These are phyloP conservation scores for Ogataea dorogensis DNA, from an alignment of 805 yeast genomes.

Conservation along the genomic window DNA sequence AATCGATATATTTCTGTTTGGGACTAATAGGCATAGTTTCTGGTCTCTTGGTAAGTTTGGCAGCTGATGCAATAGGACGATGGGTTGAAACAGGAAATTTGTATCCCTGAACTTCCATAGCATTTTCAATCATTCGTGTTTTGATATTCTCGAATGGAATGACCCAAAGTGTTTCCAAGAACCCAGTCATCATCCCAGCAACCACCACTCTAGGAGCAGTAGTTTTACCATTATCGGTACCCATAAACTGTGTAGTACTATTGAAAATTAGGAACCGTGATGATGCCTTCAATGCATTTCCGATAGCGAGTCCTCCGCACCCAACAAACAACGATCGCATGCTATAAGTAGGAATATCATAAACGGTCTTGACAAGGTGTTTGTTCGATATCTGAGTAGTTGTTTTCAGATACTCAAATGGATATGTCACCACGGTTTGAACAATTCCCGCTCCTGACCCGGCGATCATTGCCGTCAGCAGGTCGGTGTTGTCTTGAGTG, in stretches of 20 bases:
- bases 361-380: conserved; percentile 32
- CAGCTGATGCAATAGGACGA: conserved; percentile 16
- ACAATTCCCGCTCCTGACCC: conserved; percentile 63
- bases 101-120: conserved; percentile 36
- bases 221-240: conserved; percentile 55
- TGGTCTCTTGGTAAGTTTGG: conserved; percentile 19
- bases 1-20: conserved; percentile 21
- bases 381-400: conserved; percentile 55
- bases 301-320: conserved; percentile 70
- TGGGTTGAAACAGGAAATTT: conserved; percentile 23
- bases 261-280: conserved; percentile 75
- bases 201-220: conserved; percentile 78
- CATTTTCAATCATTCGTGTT: conserved; percentile 74
- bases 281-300: conserved; percentile 69
- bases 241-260: conserved; percentile 66
- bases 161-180: conserved; percentile 75
- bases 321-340: conserved; percentile 49
- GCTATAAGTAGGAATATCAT: conserved; percentile 34
- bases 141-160: conserved; percentile 91
- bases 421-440: conserved; percentile 64
- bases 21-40: conserved; percentile 5
- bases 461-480: conserved; percentile 57
- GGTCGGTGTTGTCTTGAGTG: conserved; percentile 36
- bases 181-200: conserved; percentile 83
- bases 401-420: conserved; percentile 69